Conservation (phyloP, 148 eudicot genomes). For the Camellia sinensis region DNA sequence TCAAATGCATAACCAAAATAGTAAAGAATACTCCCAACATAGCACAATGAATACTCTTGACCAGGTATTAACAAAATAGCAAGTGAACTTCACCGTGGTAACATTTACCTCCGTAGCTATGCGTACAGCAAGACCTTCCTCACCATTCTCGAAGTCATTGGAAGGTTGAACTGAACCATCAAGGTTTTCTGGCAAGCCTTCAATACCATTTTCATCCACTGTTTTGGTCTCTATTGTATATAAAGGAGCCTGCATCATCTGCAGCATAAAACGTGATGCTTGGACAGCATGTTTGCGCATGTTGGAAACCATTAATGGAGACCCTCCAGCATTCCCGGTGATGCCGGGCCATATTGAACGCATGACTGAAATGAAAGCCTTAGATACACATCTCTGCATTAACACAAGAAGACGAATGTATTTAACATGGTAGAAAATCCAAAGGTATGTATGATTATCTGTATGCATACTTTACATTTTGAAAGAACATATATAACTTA, state of each 20-base stretch:
- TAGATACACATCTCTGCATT: constrained; percentile 70
- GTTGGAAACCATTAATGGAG: constrained; percentile 56
- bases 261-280: constrained; percentile 90
- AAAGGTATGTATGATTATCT: not conserved
- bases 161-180: constrained; percentile 38
- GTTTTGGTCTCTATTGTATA: constrained; percentile 45
- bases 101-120: constrained; percentile 74
- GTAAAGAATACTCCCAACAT: not conserved
- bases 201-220: constrained; percentile 24
- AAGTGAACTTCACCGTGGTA: not conserved
- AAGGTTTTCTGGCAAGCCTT: constrained; percentile 27
- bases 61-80: not conserved
- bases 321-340: constrained; percentile 62
- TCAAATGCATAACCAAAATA: not conserved
- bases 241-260: constrained; percentile 83
- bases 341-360: constrained; percentile 91
- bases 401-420: not conserved
- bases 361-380: constrained; percentile 72
- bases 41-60: not conserved
- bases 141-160: constrained; percentile 58
- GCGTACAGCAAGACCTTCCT: constrained; percentile 90
- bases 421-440: not conserved
- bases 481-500: constrained; percentile 29
- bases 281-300: constrained; percentile 91
- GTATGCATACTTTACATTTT: not conserved